These are phyloP conservation scores for Yamagishiella unicocca DNA, from an alignment of 139 green algal genomes.

Conservation along the genomic window DNA sequence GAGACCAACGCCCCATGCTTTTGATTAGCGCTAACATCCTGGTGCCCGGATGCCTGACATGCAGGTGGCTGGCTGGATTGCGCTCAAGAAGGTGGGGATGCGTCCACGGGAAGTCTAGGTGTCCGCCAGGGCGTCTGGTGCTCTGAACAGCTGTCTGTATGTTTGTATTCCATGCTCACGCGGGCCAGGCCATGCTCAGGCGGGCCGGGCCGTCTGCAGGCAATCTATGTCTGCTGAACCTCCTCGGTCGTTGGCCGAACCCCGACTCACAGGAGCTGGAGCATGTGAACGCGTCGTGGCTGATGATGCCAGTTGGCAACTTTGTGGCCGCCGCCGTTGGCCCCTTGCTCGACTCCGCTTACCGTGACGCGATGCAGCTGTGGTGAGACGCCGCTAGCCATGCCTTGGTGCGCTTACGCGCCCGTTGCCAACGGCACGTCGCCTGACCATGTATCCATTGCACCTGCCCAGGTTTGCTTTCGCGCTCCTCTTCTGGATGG, in stretches of 20 bases:
- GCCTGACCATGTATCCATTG: too few species aligned
- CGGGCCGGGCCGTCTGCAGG: too few species aligned
- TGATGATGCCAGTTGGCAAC: conserved; percentile 56
- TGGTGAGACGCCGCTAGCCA: neutral
- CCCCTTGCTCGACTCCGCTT: conserved; percentile 43
- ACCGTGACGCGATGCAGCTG: conserved; percentile 46
- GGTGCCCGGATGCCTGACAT: neutral
- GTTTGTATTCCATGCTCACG: too few species aligned
- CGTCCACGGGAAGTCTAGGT: too few species aligned
- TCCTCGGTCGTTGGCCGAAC: too few species aligned
- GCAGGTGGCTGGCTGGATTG: conserved; percentile 58
- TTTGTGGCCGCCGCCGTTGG: conserved; percentile 62
- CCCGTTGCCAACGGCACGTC: too few species aligned
- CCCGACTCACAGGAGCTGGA: conserved; percentile 46
- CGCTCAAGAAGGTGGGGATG: conserved; percentile 13
- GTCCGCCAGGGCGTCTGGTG: too few species aligned
- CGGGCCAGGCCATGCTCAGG: too few species aligned
- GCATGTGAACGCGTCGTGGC: conserved; percentile 64
- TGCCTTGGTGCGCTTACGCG: neutral
- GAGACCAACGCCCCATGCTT: too few species aligned
- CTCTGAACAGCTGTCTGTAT: too few species aligned
- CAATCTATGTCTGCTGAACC: too few species aligned
- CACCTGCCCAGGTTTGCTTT: conserved; percentile 66
- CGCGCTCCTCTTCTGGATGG: conserved; percentile 60
- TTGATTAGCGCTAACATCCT: too few species aligned